Evolutionary conservation across 306 rosid species (phyloP).

Genomic region (Rubus parviflorus): DNA sequence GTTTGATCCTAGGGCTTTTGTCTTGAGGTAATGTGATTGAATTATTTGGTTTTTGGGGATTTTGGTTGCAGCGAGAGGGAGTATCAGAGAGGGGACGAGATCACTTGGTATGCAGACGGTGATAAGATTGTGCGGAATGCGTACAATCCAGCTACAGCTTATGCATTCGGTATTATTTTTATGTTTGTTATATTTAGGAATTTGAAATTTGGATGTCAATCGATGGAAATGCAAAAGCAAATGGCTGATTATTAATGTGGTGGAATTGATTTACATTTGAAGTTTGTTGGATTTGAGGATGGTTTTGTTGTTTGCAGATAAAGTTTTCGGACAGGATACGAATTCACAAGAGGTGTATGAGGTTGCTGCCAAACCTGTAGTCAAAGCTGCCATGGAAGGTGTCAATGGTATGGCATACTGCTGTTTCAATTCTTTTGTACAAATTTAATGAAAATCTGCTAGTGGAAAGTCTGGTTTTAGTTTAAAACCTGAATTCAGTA

Average conservation of each 20-base stretch:
- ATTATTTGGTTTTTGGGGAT: conserved; percentile 27
- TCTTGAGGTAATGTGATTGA: conserved; percentile 34
- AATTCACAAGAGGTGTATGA: conserved; percentile 82
- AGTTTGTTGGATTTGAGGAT: conserved; percentile 31
- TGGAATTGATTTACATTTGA: conserved; percentile 14
- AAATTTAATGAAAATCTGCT: neutral
- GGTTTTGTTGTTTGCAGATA: conserved; percentile 65
- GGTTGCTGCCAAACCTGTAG: conserved; percentile 95
- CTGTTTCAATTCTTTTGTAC: neutral
- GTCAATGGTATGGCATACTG: conserved; percentile 62
- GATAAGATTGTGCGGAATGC: conserved; percentile 88
- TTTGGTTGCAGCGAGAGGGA: conserved; percentile 90
- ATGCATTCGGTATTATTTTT: conserved; percentile 80
- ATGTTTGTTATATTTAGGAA: conserved; percentile 10
- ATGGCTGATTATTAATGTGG: conserved; percentile 10
- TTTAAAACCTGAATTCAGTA: neutral
- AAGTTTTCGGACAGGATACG: conserved; percentile 91
- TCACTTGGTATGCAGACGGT: conserved; percentile 96
- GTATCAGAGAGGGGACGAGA: conserved; percentile 89
- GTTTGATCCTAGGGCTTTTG: conserved; percentile 28
- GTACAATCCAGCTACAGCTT: conserved; percentile 86
- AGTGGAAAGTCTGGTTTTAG: neutral
- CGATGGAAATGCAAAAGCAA: conserved; percentile 4
- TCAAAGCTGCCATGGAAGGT: conserved; percentile 99
- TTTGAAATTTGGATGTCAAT: conserved; percentile 21